phyloP scores from a whole-genome alignment of 148 eudicot species.

The Camellia lanceoleosa region DNA sequence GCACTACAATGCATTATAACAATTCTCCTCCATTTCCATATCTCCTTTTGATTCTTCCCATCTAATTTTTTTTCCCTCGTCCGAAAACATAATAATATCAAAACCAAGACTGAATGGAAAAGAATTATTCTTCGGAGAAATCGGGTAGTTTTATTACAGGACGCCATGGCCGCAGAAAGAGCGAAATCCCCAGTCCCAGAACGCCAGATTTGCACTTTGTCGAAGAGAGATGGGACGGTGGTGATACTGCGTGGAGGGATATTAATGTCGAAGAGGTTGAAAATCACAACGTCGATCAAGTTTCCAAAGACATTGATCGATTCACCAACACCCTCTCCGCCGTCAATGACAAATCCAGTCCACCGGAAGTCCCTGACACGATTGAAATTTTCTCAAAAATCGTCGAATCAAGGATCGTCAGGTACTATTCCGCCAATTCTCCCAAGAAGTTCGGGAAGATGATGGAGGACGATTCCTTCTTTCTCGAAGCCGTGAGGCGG shows the following conservation, averaged over 20 bases:
- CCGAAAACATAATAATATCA: neutral
- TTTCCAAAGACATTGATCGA: slow-evolving; percentile 39
- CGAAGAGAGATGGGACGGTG: neutral
- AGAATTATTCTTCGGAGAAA: slow-evolving; percentile 27
- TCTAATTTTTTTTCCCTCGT: neutral
- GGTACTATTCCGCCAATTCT: slow-evolving; percentile 30
- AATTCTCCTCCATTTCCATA: neutral
- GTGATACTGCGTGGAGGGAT: slow-evolving; percentile 14
- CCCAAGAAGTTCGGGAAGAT: slow-evolving; percentile 15
- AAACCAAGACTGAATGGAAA: slow-evolving; percentile 27
- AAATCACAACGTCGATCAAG: slow-evolving; percentile 23
- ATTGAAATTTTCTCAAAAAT: slow-evolving; percentile 37
- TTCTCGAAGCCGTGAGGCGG: slow-evolving; percentile 33
- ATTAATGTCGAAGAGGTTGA: neutral
- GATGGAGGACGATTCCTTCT: slow-evolving; percentile 37
- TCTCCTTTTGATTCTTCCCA: neutral
- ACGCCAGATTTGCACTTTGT: neutral
- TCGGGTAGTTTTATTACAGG: slow-evolving; percentile 28
- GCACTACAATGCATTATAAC: too few relatives aligned
- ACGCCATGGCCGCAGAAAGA: slow-evolving; percentile 20
- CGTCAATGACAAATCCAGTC: slow-evolving; percentile 16
- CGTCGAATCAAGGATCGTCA: slow-evolving; percentile 42
- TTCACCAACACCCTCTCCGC: slow-evolving; percentile 30
- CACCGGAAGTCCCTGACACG: slow-evolving; percentile 31
- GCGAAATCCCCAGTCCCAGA: neutral